phyloP scores from a whole-genome alignment of 2,329 filamentous ascomycete genomes.

The Fusarium foetens region DNA sequence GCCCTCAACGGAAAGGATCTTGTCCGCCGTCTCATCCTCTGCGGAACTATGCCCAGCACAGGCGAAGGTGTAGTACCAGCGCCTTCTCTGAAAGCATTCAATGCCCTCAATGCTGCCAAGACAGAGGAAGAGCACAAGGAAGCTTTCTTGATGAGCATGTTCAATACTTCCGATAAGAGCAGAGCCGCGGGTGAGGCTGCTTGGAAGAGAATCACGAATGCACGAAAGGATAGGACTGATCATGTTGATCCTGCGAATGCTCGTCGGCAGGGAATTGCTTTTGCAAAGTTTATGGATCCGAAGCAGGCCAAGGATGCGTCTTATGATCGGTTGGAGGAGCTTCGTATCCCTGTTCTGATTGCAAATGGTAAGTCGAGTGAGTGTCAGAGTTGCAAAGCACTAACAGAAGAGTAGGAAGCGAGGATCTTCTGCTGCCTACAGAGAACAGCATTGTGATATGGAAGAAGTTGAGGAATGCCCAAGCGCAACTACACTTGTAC shows the following conservation, averaged over 20 bases:
- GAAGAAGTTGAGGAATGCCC: conserved; percentile 47
- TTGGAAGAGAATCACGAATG: conserved; percentile 50
- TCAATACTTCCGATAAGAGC: conserved; percentile 47
- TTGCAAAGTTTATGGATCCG: conserved; percentile 51
- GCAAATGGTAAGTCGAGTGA: conserved; percentile 49
- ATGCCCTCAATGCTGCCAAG: conserved; percentile 45
- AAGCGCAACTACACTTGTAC: conserved; percentile 49
- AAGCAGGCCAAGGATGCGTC: conserved; percentile 48
- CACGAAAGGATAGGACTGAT: conserved; percentile 40
- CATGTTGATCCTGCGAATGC: conserved; percentile 44
- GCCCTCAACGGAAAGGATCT: conserved; percentile 52
- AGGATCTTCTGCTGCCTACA: conserved; percentile 50
- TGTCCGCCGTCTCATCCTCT: conserved; percentile 55
- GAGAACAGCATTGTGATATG: conserved; percentile 53
- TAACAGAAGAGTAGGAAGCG: conserved; percentile 41
- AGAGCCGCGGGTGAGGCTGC: conserved; percentile 47
- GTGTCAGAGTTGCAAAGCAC: not conserved
- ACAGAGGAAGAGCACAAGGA: conserved; percentile 49
- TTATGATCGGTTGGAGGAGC: conserved; percentile 48
- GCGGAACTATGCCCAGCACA: conserved; percentile 55
- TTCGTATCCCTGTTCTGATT: conserved; percentile 51
- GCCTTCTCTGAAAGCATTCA: conserved; percentile 47
- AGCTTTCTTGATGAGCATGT: conserved; percentile 50
- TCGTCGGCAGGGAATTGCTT: conserved; percentile 47
- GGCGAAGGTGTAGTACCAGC: conserved; percentile 49